Base-by-base conservation (phyloP, 2,329 filamentous ascomycete genomes). In the Ophiostoma australiae region DNA sequence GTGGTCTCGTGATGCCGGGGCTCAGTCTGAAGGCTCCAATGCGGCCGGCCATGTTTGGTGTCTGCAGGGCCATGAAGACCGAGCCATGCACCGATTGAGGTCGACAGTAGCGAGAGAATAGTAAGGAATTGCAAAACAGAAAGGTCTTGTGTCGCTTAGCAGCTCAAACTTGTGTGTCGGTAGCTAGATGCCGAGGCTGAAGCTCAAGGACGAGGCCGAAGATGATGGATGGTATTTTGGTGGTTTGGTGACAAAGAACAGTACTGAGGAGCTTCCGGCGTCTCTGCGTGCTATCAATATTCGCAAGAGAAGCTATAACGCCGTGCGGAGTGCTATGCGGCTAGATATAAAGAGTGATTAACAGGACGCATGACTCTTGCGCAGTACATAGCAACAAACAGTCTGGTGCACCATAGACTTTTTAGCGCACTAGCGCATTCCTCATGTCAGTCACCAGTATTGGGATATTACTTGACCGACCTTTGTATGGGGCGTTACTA, bases 41-140 rank as follows among this genome's bases (percentile, higher is more conserved):
- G 65, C 44, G 52, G 69, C 68, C 23, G 69, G 70, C 72, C 72
- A 73, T 72, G 66, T 65, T 48, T 70, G 68, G 41, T 66, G 69
- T 69, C 48, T 44, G 41, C 52, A 68, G 17, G 58, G 71, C 70
- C 70, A 72, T 71, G 71, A 39, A 69, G 71, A 55, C 35, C 33
- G 55, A 35, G 63, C 72, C 71, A 73, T 71, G 63, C 67, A 31
- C 39, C 70, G 61, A 65, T 37, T 39, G 63, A 66, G 35, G 20
- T 48, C n/a, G 35, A 3, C 10, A 27, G 39, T 41, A 15, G 2
- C 39, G 10, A 15, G 10, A 41, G 4, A 65, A 37, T 15, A 35
- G 13, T 13, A 2, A 27, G 17, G n/a, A 27, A 3, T 20, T 63
- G 58, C 27, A 11, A 13, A 27, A 48, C 17, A 17, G 44, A n/a